Conservation (phyloP, 176 grass and related monocot species). For the Alloteropsis semialata region DNA sequence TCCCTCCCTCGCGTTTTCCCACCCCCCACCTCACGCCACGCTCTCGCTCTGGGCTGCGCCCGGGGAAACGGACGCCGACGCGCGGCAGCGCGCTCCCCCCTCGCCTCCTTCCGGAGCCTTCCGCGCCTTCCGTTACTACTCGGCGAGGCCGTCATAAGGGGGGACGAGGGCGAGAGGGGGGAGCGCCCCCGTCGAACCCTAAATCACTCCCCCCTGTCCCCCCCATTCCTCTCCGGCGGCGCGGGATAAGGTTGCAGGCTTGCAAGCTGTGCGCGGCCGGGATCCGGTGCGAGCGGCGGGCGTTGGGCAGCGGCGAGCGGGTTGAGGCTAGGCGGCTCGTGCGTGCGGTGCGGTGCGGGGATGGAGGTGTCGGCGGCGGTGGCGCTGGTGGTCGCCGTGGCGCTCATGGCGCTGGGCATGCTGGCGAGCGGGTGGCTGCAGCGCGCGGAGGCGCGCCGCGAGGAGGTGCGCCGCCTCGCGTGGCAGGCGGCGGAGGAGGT, state of each 20-base stretch:
- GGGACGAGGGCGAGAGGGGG: neutral
- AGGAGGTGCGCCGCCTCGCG: conserved; percentile 62
- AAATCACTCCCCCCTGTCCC: neutral
- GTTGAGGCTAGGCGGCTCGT: neutral
- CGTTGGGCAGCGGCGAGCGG: neutral
- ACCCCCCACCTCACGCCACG: neutral
- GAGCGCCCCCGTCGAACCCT: neutral
- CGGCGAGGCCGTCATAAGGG: neutral
- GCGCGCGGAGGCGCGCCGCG: conserved; percentile 38
- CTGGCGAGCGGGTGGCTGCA: conserved; percentile 32
- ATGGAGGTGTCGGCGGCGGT: conserved; percentile 2
- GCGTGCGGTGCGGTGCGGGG: neutral
- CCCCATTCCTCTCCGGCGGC: neutral
- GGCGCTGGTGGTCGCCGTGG: conserved; percentile 20
- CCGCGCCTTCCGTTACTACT: conserved; percentile 37
- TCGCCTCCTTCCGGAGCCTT: conserved; percentile 28
- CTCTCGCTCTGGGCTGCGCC: neutral
- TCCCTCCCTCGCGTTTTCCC: neutral
- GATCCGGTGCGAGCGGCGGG: neutral
- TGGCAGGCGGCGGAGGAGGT: conserved; percentile 52
- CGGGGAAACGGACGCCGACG: conserved; percentile 5
- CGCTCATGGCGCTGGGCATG: conserved; percentile 36
- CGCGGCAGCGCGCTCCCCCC: neutral
- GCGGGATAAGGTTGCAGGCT: neutral
- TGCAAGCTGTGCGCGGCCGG: neutral